phyloP scores from a whole-genome alignment of 495 filamentous ascomycete genomes.

The Articulospora tetracladia region DNA sequence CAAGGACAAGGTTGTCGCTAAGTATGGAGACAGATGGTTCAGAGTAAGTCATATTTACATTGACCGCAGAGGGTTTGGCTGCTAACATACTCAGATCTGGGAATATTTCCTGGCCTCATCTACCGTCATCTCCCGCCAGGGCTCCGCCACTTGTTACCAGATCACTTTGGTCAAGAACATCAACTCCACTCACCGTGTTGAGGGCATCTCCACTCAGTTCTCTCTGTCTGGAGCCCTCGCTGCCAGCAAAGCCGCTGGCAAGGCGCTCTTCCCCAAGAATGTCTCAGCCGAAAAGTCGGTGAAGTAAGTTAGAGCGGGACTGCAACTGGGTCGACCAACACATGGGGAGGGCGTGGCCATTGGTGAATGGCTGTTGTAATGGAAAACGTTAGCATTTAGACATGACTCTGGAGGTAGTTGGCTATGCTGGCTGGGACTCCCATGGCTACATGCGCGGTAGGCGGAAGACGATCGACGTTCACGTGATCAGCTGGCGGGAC shows the following conservation, averaged over 20 bases:
- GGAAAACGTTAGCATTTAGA: background rate
- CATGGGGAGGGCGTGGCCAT: background rate
- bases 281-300: background rate
- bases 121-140: conserved; percentile 91
- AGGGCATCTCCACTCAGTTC: conserved; percentile 76
- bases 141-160: conserved; percentile 92
- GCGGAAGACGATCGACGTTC: background rate
- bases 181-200: conserved; percentile 91
- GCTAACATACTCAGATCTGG: conserved; percentile 70
- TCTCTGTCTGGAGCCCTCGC: conserved; percentile 68
- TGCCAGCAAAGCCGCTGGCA: conserved; percentile 32
- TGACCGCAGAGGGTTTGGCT: background rate
- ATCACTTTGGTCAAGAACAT: conserved; percentile 96
- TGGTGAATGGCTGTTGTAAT: background rate
- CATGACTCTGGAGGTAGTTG: background rate
- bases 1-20: conserved; percentile 87
- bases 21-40: conserved; percentile 96
- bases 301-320: background rate
- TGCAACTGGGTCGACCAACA: background rate
- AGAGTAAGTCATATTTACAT: conserved; percentile 57
- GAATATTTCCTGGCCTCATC: conserved; percentile 95
- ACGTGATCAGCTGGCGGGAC: background rate
- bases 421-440: background rate
- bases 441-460: background rate
- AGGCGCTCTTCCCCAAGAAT: conserved; percentile 41